Percentiles rank a stretch among this genome's conserved stretches.
Conservation (phyloP, 169 alveolate species). For the Perkinsus chesapeaki region DNA sequence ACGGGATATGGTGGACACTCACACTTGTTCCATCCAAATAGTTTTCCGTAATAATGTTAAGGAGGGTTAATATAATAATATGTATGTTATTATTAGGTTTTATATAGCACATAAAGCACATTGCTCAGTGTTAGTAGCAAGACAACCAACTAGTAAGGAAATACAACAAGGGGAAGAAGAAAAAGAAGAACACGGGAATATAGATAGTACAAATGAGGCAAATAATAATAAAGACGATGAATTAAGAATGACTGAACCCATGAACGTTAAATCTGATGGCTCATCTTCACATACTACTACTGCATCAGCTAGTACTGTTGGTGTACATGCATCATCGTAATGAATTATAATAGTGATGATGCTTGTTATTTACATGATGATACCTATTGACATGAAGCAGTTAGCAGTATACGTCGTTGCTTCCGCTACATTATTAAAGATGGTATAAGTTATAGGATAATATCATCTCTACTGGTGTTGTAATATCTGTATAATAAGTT, state of each 20-base stretch:
- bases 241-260: neutral
- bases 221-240: neutral
- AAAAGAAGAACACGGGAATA: neutral
- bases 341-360: too few relatives aligned
- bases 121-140: neutral
- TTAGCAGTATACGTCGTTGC: too few relatives aligned
- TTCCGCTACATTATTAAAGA: too few relatives aligned
- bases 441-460: too few relatives aligned
- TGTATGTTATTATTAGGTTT: neutral
- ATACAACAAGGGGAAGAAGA: neutral
- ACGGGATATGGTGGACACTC: neutral
- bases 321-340: too few relatives aligned
- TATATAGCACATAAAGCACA: neutral
- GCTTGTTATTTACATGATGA: too few relatives aligned
- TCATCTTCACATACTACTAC: too few relatives aligned
- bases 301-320: too few relatives aligned
- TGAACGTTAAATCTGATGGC: too few relatives aligned
- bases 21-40: neutral
- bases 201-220: neutral
- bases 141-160: neutral
- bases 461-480: too few relatives aligned
- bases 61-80: neutral
- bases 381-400: too few relatives aligned
- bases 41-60: neutral
- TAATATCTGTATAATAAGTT: too few relatives aligned